A percentile compares a stretch with the other conserved stretches of the same genome.
Evolutionary conservation across 495 filamentous ascomycete genomes (phyloP).

Genomic region (Friedmanniomyces simplex): DNA sequence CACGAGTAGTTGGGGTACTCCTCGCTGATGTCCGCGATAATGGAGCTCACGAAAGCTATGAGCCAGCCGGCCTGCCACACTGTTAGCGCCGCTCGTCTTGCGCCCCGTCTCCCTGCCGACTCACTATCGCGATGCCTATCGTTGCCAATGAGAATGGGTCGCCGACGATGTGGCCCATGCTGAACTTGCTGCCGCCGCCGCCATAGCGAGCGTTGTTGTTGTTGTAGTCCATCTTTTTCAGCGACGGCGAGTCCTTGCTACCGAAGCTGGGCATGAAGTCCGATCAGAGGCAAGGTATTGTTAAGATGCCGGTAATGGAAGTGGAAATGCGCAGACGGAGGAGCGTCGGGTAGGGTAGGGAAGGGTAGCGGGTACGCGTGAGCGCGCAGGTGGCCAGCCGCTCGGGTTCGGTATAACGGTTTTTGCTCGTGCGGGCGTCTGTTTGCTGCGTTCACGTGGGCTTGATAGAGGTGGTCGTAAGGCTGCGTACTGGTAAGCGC

Average conservation of each 20-base stretch:
- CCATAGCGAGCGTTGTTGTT: constrained; percentile 26
- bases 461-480: too few relatives aligned
- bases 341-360: background rate
- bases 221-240: constrained; percentile 67
- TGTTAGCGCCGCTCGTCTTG: background rate
- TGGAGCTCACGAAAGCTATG: constrained; percentile 76
- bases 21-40: constrained; percentile 54
- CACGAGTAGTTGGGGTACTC: constrained; percentile 76
- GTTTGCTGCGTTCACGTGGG: too few relatives aligned
- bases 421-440: too few relatives aligned
- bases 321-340: background rate
- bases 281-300: background rate
- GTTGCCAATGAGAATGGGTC: constrained; percentile 96
- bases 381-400: too few relatives aligned
- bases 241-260: constrained; percentile 60
- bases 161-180: constrained; percentile 78
- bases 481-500: too few relatives aligned
- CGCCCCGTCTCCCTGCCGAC: constrained; percentile 25
- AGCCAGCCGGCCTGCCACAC: constrained; percentile 74
- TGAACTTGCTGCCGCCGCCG: constrained; percentile 47
- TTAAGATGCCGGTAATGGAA: background rate
- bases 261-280: constrained; percentile 57
- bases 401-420: too few relatives aligned
- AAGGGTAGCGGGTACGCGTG: background rate
- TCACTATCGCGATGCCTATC: constrained; percentile 79